Percentiles rank a stretch among this genome's conserved stretches.
These are phyloP conservation scores for Garcia nutans DNA, from an alignment of 345 rosid genomes.

Conservation along the genomic window DNA sequence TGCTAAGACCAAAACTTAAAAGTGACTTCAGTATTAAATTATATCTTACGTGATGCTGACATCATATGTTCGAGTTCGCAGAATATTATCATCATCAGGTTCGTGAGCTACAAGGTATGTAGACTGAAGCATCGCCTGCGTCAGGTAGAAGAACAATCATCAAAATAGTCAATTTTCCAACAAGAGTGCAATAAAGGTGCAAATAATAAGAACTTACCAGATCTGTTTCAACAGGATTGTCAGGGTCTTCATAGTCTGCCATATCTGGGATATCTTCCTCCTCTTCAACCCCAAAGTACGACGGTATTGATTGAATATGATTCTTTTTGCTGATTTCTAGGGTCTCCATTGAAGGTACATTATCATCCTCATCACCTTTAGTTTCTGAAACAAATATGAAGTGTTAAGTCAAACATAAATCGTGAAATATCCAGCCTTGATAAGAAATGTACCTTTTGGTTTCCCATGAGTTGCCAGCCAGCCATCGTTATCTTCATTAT, in stretches of 20 bases:
- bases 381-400: conserved; percentile 35
- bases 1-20: neutral
- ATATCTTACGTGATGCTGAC: conserved; percentile 90
- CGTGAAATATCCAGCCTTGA: conserved; percentile 3
- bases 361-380: conserved; percentile 68
- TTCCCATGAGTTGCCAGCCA: conserved; percentile 98
- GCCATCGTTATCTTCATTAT: conserved; percentile 93
- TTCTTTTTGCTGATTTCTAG: conserved; percentile 57
- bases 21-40: neutral
- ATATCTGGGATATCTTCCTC: conserved; percentile 96
- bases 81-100: conserved; percentile 87
- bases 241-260: conserved; percentile 79
- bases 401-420: neutral
- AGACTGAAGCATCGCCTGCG: conserved; percentile 81
- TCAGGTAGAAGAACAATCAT: conserved; percentile 2
- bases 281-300: conserved; percentile 79
- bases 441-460: conserved; percentile 62
- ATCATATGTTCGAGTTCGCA: conserved; percentile 95
- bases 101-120: conserved; percentile 79
- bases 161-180: neutral
- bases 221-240: conserved; percentile 69
- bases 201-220: conserved; percentile 43
- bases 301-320: conserved; percentile 61
- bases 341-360: conserved; percentile 87
- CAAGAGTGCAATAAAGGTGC: neutral